Conservation (phyloP, 768 basidiomycete species). For the Fomitopsis pulvina region DNA sequence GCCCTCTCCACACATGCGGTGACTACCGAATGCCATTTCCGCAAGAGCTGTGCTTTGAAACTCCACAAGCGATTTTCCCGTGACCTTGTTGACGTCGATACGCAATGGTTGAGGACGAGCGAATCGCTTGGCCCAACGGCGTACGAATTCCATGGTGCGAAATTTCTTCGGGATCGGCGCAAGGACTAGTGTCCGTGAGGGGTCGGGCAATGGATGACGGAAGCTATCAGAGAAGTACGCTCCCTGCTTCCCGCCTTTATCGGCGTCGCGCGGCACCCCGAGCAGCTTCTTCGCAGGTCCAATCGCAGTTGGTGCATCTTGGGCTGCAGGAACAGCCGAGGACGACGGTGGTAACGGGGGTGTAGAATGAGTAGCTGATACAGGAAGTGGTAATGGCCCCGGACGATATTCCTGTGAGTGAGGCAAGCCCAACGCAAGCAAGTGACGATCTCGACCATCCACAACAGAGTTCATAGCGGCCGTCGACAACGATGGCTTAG, state of each 20-base stretch:
- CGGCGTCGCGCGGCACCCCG: constrained; percentile 14
- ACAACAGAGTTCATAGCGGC: neutral
- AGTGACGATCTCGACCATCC: too few species aligned
- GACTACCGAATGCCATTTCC: constrained; percentile 15
- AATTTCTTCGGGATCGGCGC: constrained; percentile 21
- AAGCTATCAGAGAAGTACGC: neutral
- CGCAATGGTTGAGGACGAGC: constrained; percentile 4
- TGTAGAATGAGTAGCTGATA: too few species aligned
- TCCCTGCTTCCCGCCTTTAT: constrained; percentile 4
- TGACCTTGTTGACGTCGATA: constrained; percentile 13
- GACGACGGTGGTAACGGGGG: too few species aligned
- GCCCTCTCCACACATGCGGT: constrained; percentile 15
- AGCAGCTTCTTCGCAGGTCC: constrained; percentile 7
- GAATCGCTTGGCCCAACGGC: constrained; percentile 15
- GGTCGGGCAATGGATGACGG: constrained; percentile 4
- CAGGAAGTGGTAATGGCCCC: too few species aligned
- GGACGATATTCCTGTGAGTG: too few species aligned
- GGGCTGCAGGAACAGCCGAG: too few species aligned
- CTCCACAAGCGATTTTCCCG: constrained; percentile 22
- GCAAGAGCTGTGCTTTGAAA: constrained; percentile 13
- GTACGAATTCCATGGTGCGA: constrained; percentile 17
- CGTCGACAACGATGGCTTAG: neutral
- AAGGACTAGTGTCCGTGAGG: constrained; percentile 18
- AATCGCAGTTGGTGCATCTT: neutral
- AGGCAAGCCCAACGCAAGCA: too few species aligned